phyloP scores from a whole-genome alignment of 2,329 filamentous ascomycete genomes.

The Alternaria sp. region DNA sequence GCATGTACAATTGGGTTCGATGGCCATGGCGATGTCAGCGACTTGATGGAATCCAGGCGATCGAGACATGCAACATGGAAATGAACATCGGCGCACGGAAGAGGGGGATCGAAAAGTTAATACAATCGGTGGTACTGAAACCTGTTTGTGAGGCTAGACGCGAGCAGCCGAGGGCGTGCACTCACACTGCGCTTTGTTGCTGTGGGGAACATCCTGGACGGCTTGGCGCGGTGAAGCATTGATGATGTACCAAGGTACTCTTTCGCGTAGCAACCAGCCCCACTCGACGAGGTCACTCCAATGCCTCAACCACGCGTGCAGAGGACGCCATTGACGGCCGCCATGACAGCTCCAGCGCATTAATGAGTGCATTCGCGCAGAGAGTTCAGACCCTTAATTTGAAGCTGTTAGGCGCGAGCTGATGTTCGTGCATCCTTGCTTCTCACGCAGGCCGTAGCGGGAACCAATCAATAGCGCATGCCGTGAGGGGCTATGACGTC shows the following conservation, averaged over 20 bases:
- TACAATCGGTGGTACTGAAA: constrained; percentile 21
- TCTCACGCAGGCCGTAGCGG: constrained; percentile 3
- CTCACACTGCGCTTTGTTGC: constrained; percentile 10
- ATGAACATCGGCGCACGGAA: constrained; percentile 4
- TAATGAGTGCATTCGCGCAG: background rate
- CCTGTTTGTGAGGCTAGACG: constrained; percentile 26
- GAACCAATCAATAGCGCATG: constrained; percentile 35
- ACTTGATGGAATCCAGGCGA: constrained; percentile 7
- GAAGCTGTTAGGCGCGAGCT: constrained; percentile 6
- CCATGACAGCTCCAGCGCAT: background rate
- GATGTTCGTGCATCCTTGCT: constrained; percentile 17
- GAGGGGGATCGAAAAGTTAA: constrained; percentile 13
- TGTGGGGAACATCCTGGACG: constrained; percentile 26
- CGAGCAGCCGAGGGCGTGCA: constrained; percentile 10
- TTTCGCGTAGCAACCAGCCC: background rate
- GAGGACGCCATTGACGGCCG: background rate
- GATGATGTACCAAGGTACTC: constrained; percentile 18
- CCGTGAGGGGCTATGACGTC: constrained; percentile 42
- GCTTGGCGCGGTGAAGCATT: constrained; percentile 16
- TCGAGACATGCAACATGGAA: constrained; percentile 5
- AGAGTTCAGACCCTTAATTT: background rate
- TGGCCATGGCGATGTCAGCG: constrained; percentile 9
- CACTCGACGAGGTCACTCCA: background rate
- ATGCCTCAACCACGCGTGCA: background rate
- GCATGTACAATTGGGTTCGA: background rate